These are phyloP conservation scores for Panicum virgatum DNA, from an alignment of 202 grass and related monocot species.

Conservation along the genomic window DNA sequence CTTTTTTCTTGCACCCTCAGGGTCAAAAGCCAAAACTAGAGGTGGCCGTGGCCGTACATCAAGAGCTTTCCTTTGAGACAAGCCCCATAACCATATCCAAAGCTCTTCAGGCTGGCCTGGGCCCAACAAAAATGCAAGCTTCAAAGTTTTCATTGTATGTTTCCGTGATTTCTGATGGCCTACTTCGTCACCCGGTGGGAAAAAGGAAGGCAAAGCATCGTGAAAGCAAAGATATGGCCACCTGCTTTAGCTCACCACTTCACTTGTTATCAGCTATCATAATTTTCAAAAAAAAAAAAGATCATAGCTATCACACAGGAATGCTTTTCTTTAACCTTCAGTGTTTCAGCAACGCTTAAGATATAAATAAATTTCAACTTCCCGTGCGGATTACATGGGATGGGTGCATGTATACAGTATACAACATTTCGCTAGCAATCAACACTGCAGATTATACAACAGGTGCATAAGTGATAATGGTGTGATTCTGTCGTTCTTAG, in stretches of 20 bases:
- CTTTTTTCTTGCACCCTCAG: not conserved
- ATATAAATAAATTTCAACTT: too few species aligned
- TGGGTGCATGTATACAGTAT: too few species aligned
- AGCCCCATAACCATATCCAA: not conserved
- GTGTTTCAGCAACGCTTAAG: not conserved
- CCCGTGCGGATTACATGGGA: too few species aligned
- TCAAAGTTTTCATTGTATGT: not conserved
- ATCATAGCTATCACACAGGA: slow-evolving; percentile 4
- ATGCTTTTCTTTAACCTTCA: not conserved
- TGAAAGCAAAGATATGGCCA: not conserved
- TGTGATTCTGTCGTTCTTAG: too few species aligned
- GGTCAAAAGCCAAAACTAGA: not conserved
- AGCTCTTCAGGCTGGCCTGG: not conserved
- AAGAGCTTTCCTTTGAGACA: not conserved
- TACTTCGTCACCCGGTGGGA: not conserved
- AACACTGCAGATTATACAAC: too few species aligned
- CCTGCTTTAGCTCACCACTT: not conserved
- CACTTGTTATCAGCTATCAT: not conserved
- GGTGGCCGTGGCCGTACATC: not conserved
- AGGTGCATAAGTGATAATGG: too few species aligned
- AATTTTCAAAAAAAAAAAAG: too few species aligned
- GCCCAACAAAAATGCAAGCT: not conserved
- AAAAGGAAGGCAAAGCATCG: not conserved
- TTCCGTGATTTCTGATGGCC: not conserved
- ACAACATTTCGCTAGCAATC: too few species aligned